These are phyloP conservation scores for Suillus subluteus DNA, from an alignment of 768 basidiomycete species.

Conservation along the genomic window DNA sequence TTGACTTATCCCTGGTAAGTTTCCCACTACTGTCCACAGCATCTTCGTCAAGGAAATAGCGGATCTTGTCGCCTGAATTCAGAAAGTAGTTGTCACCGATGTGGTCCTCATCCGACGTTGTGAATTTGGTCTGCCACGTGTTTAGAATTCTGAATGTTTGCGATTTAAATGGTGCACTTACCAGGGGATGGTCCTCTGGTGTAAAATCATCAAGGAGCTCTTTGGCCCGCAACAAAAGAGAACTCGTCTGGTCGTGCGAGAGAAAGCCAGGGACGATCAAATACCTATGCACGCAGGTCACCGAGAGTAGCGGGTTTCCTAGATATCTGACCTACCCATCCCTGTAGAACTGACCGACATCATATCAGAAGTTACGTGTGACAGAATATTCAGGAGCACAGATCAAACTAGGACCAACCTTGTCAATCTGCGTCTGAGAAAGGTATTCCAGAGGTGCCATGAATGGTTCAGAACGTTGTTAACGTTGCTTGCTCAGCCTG, in stretches of 20 bases:
- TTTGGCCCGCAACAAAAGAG: constrained; percentile 71
- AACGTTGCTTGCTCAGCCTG: background rate
- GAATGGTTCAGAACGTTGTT: background rate
- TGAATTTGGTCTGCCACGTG: constrained; percentile 78
- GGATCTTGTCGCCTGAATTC: constrained; percentile 90
- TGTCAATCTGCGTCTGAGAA: constrained; percentile 57
- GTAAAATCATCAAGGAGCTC: constrained; percentile 79
- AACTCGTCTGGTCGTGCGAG: constrained; percentile 52
- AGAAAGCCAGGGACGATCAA: constrained; percentile 80
- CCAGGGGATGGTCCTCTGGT: constrained; percentile 79
- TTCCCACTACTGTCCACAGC: constrained; percentile 73
- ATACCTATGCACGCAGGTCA: constrained; percentile 54
- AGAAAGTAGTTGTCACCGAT: constrained; percentile 95
- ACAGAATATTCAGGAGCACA: background rate
- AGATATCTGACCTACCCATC: constrained; percentile 50
- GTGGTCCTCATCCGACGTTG: constrained; percentile 72
- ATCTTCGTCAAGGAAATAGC: constrained; percentile 92
- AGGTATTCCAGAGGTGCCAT: constrained; percentile 46
- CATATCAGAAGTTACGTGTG: constrained; percentile 1
- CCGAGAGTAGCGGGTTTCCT: background rate
- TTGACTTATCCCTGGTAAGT: constrained; percentile 70
- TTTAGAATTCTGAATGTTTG: background rate
- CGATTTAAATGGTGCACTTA: constrained; percentile 36
- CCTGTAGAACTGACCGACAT: constrained; percentile 50
- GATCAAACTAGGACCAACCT: constrained; percentile 41